Conservation (phyloP, 1,284 basidiomycete species). For the Schizophyllum commune region DNA sequence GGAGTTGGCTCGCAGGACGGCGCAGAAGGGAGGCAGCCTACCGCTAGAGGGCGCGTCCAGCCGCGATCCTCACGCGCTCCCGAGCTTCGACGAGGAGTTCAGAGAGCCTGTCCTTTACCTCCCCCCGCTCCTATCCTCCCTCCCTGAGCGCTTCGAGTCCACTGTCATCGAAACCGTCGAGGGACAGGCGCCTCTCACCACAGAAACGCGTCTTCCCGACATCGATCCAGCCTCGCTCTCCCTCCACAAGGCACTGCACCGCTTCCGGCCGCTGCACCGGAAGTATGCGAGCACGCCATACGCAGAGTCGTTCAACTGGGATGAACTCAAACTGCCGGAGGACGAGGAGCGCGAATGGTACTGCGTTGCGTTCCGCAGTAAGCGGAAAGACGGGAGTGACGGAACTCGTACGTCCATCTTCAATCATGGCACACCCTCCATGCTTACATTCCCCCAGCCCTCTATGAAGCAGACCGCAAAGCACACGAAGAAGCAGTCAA, state of each 20-base stretch:
- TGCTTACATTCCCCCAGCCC: conserved; percentile 33
- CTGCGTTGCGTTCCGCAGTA: conserved; percentile 82
- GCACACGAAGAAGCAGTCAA: conserved; percentile 88
- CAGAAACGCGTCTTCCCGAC: conserved; percentile 69
- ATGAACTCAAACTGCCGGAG: conserved; percentile 54
- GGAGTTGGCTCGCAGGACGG: background rate
- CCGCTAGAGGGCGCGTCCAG: background rate
- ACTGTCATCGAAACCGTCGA: conserved; percentile 14
- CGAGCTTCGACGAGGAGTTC: background rate
- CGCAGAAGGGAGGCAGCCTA: background rate
- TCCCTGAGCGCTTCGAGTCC: conserved; percentile 36
- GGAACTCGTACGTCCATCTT: conserved; percentile 45
- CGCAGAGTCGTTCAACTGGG: conserved; percentile 80
- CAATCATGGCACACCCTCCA: conserved; percentile 8
- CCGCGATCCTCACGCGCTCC: background rate
- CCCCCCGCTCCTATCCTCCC: conserved; percentile 71
- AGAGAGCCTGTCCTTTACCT: conserved; percentile 58
- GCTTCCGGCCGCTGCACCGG: conserved; percentile 54
- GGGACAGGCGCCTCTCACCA: conserved; percentile 41
- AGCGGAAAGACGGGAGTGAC: conserved; percentile 63
- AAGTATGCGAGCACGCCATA: conserved; percentile 65
- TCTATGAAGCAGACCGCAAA: conserved; percentile 78
- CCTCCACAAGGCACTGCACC: conserved; percentile 77
- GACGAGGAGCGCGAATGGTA: conserved; percentile 74
- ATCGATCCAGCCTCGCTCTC: conserved; percentile 81